Evolutionary conservation across 345 rosid species (phyloP), one percentile per base, ranked within the genome.

Genomic region (Brassica carinata): DNA sequence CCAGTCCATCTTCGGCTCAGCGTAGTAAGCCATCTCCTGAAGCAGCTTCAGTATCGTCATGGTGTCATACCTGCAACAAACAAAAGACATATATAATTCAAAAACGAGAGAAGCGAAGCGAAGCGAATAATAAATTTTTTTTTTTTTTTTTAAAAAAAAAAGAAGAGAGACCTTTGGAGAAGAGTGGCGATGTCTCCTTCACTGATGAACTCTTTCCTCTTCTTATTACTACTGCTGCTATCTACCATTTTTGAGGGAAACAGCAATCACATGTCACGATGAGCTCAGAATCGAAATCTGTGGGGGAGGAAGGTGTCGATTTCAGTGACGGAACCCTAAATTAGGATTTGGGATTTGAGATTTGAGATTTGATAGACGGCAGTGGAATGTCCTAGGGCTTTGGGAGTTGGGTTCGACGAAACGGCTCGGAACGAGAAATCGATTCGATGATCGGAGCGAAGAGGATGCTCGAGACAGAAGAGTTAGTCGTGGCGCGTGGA

Each of bases 171-270:
- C 99, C 95, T 92, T 68, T 87, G 91, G 31, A 91, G 77, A 73
- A 95, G 84, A 66, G 85, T 79, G 77, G 94, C 87, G 77, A 88
- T 83, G 78, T 91, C 93, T 65, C 79, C 92, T 81, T 95, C 98
- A 23, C 78, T 91, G 76, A 95, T 85, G 31, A 75, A 72, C 76
- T 84, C 84, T 80, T 82, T 89, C 69, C 84, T 90, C 75, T 76
- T 84, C 85, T 75, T 87, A 82, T 87, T 87, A 8, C 43, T 34
- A 80, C 85, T 87, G 38, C 81, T 13, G 45, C 69, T 87, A 72
- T 87, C 91, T 51, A 80, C 81, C 97, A 91, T 91, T 18, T 31
- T 40, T 9, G 48, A 40, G 36, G 30, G 30, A 27, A 59, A 17
- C 40, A 51, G 26, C 77, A 82, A 83, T 85, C 74, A 72, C 90